Evolutionary conservation across 305 asterid species (phyloP), one percentile per base, ranked within the genome.

Genomic region (Fraxinus velutina): DNA sequence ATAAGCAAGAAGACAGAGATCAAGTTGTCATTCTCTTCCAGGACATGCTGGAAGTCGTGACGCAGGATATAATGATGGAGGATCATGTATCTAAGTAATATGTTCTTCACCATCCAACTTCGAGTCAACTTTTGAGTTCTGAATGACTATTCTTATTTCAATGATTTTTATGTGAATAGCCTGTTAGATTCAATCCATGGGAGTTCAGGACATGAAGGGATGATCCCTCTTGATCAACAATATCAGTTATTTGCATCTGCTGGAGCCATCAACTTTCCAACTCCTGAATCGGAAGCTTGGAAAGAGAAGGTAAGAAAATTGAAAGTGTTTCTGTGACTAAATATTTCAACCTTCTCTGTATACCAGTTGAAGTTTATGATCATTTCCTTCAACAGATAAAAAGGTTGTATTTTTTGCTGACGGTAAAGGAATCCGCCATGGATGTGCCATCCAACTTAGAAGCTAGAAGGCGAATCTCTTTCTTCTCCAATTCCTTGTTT

Each of bases 341-440:
- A 50, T 21, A 33, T 34, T 37, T 55, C 73, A 64, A 60, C 79
- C 33, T 82, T 71, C 75, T 71, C 24, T n/a, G 44, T 60, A 17
- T 77, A 75, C 81, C 73, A 39, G 77, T 79, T 52, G 73, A 68
- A 68, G 47, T 15, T 71, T 80, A 66, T 76, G 52, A 44, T 33
- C 82, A 78, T 81, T 79, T 62, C 70, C 77, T 84, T 90, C 76
- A 60, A 86, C 96, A 94, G 99, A 94, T 96, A 92, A 94, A 94
- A 90, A 90, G 99, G 88, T 82, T 96, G 90, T 91, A 92, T 87
- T 88, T 96, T 85, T 87, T 96, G 89, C 93, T 96, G 87, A 96
- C 99, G 0, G 99, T 94, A 81, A 96, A 96, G 87, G 99, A 96
- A 90, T 96, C 99, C 57, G 99, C 98, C 10, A 96, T 96, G 98